Evolutionary conservation across 1,284 basidiomycete species (phyloP).

Genomic region (Coniferiporia sulphurascens): DNA sequence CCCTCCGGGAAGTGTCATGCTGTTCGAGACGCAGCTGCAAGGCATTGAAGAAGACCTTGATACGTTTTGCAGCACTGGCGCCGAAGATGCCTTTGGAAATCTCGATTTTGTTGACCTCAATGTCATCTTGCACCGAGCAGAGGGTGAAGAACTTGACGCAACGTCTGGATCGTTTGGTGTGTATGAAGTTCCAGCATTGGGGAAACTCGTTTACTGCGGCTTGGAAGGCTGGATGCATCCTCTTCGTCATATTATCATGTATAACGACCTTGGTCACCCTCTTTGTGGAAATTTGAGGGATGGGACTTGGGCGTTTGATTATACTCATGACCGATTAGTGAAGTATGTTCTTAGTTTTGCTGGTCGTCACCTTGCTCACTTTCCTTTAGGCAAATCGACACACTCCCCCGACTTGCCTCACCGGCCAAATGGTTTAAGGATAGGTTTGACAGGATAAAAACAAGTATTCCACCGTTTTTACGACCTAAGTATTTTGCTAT

Average conservation of each 20-base stretch:
- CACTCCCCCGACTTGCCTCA: conserved; percentile 61
- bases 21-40: conserved; percentile 82
- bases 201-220: conserved; percentile 82
- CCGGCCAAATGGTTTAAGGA: conserved; percentile 82
- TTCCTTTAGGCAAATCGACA: conserved; percentile 53
- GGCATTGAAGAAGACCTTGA: conserved; percentile 66
- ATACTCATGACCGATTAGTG: conserved; percentile 66
- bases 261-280: conserved; percentile 90
- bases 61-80: conserved; percentile 60
- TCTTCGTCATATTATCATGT: conserved; percentile 73
- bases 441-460: conserved; percentile 76
- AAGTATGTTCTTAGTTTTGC: conserved; percentile 44
- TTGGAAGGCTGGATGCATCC: conserved; percentile 95
- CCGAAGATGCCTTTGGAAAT: conserved; percentile 64
- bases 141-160: conserved; percentile 87
- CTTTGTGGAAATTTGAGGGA: conserved; percentile 82
- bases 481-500: conserved; percentile 93
- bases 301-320: conserved; percentile 89
- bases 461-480: conserved; percentile 75
- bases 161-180: conserved; percentile 68
- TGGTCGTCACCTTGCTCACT: not conserved
- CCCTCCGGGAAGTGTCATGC: conserved; percentile 87
- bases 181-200: conserved; percentile 74
- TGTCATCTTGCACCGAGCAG: conserved; percentile 74
- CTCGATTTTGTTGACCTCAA: conserved; percentile 89